A percentile compares a stretch with the other conserved stretches of the same genome.
phyloP scores from a whole-genome alignment of 805 yeast genomes.

The Metschnikowia corniflorae region DNA sequence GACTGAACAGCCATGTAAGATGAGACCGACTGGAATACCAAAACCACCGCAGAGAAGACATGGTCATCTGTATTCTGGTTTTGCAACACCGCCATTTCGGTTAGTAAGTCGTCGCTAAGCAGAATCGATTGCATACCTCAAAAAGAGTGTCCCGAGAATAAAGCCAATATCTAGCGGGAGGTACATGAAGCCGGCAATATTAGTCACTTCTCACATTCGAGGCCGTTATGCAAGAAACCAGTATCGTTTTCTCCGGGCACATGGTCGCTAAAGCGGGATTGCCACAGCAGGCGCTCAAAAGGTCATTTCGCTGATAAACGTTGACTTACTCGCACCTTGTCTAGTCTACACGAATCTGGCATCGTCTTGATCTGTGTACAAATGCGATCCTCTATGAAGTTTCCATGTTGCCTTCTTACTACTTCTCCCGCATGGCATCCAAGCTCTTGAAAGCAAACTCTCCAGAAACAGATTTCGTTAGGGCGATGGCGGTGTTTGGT shows the following conservation, averaged over 20 bases:
- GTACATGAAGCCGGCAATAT: slow-evolving; percentile 57
- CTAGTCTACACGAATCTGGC: slow-evolving; percentile 82
- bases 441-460: slow-evolving; percentile 54
- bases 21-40: slow-evolving; percentile 53
- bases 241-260: slow-evolving; percentile 83
- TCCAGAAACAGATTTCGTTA: slow-evolving; percentile 83
- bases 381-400: slow-evolving; percentile 71
- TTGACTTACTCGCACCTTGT: slow-evolving; percentile 92
- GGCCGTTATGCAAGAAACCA: slow-evolving; percentile 86
- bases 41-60: slow-evolving; percentile 46
- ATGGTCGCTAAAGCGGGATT: slow-evolving; percentile 74
- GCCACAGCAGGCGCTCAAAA: slow-evolving; percentile 74
- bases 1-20: slow-evolving; percentile 75
- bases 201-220: slow-evolving; percentile 73
- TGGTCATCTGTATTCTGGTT: slow-evolving; percentile 61
- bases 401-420: slow-evolving; percentile 71
- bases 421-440: slow-evolving; percentile 57
- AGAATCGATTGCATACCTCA: slow-evolving; percentile 43
- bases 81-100: slow-evolving; percentile 49
- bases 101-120: slow-evolving; percentile 35
- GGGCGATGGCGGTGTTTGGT: slow-evolving; percentile 96
- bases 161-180: slow-evolving; percentile 56
- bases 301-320: slow-evolving; percentile 71
- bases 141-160: slow-evolving; percentile 45
- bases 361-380: slow-evolving; percentile 63